Conservation (phyloP, 2,329 filamentous ascomycete genomes). For the Pestalotiopsis sp. region DNA sequence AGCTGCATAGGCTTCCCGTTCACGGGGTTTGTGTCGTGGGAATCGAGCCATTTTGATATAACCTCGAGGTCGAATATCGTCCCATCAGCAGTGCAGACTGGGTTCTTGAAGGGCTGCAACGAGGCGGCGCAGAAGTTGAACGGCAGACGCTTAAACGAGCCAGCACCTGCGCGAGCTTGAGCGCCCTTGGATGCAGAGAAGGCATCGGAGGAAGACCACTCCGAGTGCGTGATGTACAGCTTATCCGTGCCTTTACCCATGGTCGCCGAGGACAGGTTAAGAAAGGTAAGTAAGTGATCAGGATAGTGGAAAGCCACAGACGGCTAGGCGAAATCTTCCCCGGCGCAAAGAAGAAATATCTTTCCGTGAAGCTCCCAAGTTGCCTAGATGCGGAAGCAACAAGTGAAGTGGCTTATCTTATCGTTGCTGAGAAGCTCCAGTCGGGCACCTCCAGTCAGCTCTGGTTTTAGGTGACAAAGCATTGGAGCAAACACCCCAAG, state of each 20-base stretch:
- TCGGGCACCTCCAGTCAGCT: not conserved
- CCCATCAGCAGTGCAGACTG: conserved; percentile 86
- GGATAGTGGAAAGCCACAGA: not conserved
- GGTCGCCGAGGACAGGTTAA: conserved; percentile 11
- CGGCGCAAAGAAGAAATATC: too few species aligned
- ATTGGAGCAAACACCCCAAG: not conserved
- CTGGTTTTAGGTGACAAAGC: not conserved
- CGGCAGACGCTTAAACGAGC: conserved; percentile 83
- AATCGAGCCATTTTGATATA: conserved; percentile 91
- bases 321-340: too few species aligned
- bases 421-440: not conserved
- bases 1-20: conserved; percentile 78
- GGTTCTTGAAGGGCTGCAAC: conserved; percentile 91
- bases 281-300: not conserved
- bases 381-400: too few species aligned
- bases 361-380: too few species aligned
- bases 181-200: conserved; percentile 79
- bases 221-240: conserved; percentile 86
- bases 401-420: conserved; percentile 6
- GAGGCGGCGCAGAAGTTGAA: conserved; percentile 98
- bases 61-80: conserved; percentile 95
- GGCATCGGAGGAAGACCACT: conserved; percentile 91
- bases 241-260: conserved; percentile 62
- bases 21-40: conserved; percentile 90
- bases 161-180: conserved; percentile 57